Base-by-base conservation (phyloP, 2,329 filamentous ascomycete genomes). In the Hypoxylon sp. region DNA sequence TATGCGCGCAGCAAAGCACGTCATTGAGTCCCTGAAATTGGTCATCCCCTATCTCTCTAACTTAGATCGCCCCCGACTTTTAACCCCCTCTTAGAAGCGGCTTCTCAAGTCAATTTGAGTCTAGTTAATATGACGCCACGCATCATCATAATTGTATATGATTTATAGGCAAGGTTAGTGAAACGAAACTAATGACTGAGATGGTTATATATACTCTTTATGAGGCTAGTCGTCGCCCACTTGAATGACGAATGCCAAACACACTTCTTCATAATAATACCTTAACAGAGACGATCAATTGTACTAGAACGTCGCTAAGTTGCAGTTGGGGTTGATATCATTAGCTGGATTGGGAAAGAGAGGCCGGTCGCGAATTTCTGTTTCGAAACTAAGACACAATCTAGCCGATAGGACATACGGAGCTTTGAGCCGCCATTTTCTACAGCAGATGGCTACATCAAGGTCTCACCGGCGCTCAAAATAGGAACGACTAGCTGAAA, bases 1-100 rank as follows among this genome's bases (percentile, higher is more conserved):
- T 29, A 42, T 61, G 55, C 50, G 42, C 48, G 35, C 31, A 50
- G 24, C 17, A 29, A 50, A 71, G 68, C 65, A 71, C 68, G 68
- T 39, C 68, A 71, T 71, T 37, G 13, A 17, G 58, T 58, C 65
- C 62, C 59, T 63, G 62, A 53, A 63, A 68, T 71, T 69, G 31
- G 35, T 54, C 59, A 67, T 69, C 46, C 5, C 44, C 54, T 58
- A n/a, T 60, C 39, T 48, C 35, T 39, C 42, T n/a, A n/a, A 57
- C 54, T 13, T 9, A 26, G 42, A 33, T 17, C n/a, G 29, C 53
- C 29, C 29, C 53, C 39, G 19, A 13, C 24, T 13, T 13, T 11
- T 17, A 50, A 50, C 14, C 39, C 39, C 17, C 8, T 14, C 3
- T 11, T 22, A 19, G 10, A 35, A 33, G 3, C 33, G 8, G 11